Evolutionary conservation across 306 rosid species (phyloP).

Genomic region (Cercis canadensis): DNA sequence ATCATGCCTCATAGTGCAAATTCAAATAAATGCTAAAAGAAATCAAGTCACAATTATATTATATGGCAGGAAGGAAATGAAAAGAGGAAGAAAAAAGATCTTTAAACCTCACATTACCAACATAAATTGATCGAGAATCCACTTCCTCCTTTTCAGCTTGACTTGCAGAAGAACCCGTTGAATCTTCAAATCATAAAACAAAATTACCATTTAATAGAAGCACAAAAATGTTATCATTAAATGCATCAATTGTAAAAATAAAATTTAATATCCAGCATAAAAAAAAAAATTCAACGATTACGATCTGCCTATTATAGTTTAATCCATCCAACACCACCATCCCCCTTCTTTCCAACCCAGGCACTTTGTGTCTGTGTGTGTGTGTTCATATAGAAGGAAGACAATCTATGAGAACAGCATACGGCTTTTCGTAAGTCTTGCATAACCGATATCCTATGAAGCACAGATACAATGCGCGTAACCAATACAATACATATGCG

Average conservation of each 20-base stretch:
- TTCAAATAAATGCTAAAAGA: conserved; percentile 2
- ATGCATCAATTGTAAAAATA: conserved; percentile 22
- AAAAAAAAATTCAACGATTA: too few relatives aligned
- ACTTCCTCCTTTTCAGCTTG: conserved; percentile 99
- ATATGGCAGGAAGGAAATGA: not conserved
- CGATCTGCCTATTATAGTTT: too few relatives aligned
- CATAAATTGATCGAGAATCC: conserved; percentile 95
- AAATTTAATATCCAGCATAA: not conserved
- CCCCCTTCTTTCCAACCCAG: too few relatives aligned
- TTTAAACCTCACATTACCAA: conserved; percentile 88
- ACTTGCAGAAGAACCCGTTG: conserved; percentile 72
- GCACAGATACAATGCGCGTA: not conserved
- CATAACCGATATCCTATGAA: not conserved
- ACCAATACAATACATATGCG: too few relatives aligned
- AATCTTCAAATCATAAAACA: conserved; percentile 60
- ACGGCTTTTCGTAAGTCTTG: too few relatives aligned
- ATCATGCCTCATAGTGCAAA: not conserved
- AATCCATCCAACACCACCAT: too few relatives aligned
- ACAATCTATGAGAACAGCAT: too few relatives aligned
- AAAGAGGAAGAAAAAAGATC: conserved; percentile 20
- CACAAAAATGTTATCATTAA: not conserved
- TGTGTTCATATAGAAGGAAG: too few relatives aligned
- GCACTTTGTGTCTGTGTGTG: too few relatives aligned
- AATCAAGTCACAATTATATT: not conserved
- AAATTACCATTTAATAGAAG: not conserved